A percentile compares a stretch with the other conserved stretches of the same genome.
Evolutionary conservation across 495 filamentous ascomycete genomes (phyloP).

Genomic region (Penicillium robsamsonii): DNA sequence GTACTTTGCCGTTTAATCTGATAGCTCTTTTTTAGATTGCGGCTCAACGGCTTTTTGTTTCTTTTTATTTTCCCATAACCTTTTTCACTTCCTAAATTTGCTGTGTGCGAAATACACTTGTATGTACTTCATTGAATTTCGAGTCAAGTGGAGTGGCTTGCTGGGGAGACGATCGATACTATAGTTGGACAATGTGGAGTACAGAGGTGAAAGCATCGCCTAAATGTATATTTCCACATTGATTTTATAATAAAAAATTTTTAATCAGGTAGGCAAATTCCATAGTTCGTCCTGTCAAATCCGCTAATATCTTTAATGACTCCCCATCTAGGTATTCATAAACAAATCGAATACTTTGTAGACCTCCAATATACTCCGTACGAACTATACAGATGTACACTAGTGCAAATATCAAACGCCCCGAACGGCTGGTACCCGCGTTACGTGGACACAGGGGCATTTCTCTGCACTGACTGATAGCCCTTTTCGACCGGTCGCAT

Average conservation of each 20-base stretch:
- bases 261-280: no score
- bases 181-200: constrained; percentile 3
- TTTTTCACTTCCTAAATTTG: no score
- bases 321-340: no score
- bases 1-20: background rate
- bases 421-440: background rate
- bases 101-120: no score
- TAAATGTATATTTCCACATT: constrained; percentile 6
- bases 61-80: background rate
- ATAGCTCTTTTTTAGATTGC: background rate
- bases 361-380: no score
- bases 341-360: no score
- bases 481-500: constrained; percentile 1
- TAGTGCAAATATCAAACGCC: background rate
- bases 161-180: constrained; percentile 27
- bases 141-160: constrained; percentile 21
- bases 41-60: background rate
- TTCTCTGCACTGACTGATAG: constrained; percentile 2
- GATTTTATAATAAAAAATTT: background rate
- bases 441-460: background rate
- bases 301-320: no score
- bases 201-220: background rate
- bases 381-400: no score
- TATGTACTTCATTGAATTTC: background rate
- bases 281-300: no score